Conservation (phyloP, 257 asterid species). For the Solanum bulbocastanum region DNA sequence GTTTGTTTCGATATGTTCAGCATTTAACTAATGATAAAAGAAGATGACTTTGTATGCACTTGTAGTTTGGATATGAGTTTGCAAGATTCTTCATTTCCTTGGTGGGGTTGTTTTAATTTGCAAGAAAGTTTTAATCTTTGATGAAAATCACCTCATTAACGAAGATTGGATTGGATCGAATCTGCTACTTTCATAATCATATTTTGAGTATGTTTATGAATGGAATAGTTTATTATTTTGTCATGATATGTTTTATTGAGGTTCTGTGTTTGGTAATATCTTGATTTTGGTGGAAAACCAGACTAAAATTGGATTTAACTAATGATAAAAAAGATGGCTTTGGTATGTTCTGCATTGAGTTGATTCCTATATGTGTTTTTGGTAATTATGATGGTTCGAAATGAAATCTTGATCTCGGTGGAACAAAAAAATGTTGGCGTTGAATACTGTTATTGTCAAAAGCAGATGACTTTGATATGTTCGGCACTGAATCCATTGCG, state of each 20-base stretch:
- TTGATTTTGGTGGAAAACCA: neutral
- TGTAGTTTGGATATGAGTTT: neutral
- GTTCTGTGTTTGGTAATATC: neutral
- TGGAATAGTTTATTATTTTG: neutral
- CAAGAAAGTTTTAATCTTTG: neutral
- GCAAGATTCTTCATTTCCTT: neutral
- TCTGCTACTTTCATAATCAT: neutral
- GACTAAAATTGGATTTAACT: neutral
- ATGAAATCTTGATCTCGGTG: neutral
- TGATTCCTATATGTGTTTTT: neutral
- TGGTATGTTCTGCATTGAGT: neutral
- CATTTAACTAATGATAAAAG: neutral
- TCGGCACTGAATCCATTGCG: neutral
- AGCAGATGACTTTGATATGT: neutral
- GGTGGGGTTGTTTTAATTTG: neutral
- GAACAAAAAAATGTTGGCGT: neutral
- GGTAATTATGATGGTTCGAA: neutral
- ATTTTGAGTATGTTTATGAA: neutral
- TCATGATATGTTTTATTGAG: neutral
- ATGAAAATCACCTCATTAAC: neutral
- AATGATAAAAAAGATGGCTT: neutral
- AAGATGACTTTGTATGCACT: neutral
- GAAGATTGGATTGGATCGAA: neutral
- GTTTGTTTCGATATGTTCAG: neutral
- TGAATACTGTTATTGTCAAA: neutral